Percentiles rank a stretch among this genome's conserved stretches.
Evolutionary conservation across 495 filamentous ascomycete species (phyloP).

Genomic region (Staphylotrichum tortipilum): DNA sequence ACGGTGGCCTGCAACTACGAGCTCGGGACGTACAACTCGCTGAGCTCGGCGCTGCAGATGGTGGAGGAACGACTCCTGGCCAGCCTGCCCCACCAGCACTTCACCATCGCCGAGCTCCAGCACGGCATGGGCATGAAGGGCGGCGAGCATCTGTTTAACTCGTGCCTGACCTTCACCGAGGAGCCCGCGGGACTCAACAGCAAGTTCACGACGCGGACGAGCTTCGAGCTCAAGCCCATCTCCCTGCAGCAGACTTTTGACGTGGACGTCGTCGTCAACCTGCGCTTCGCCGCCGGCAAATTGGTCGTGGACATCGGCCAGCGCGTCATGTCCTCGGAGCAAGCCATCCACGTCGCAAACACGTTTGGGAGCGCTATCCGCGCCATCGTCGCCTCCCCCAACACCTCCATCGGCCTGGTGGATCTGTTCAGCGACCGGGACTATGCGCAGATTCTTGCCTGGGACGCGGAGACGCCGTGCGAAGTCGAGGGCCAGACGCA

Average conservation of each 20-base stretch:
- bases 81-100: slow-evolving; percentile 34
- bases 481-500: slow-evolving; percentile 16
- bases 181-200: slow-evolving; percentile 30
- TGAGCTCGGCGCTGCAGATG: slow-evolving; percentile 25
- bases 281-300: slow-evolving; percentile 28
- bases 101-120: slow-evolving; percentile 34
- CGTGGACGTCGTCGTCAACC: slow-evolving; percentile 34
- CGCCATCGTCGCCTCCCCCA: slow-evolving; percentile 30
- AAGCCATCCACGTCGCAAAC: slow-evolving; percentile 32
- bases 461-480: slow-evolving; percentile 22
- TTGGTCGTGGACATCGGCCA: slow-evolving; percentile 36
- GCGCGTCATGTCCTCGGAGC: slow-evolving; percentile 33
- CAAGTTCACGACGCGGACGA: slow-evolving; percentile 28
- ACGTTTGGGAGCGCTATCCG: slow-evolving; percentile 38
- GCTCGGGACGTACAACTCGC: slow-evolving; percentile 21
- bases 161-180: slow-evolving; percentile 38
- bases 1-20: slow-evolving; percentile 29
- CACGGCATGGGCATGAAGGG: slow-evolving; percentile 37
- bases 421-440: slow-evolving; percentile 39
- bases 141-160: slow-evolving; percentile 36
- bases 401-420: slow-evolving; percentile 26
- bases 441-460: slow-evolving; percentile 35
- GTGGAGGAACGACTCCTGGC: slow-evolving; percentile 27
- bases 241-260: slow-evolving; percentile 37
- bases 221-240: slow-evolving; percentile 28